These are phyloP conservation scores for Acanthamoeba lenticulata DNA, from an alignment of 208 protist species.

Conservation along the genomic window DNA sequence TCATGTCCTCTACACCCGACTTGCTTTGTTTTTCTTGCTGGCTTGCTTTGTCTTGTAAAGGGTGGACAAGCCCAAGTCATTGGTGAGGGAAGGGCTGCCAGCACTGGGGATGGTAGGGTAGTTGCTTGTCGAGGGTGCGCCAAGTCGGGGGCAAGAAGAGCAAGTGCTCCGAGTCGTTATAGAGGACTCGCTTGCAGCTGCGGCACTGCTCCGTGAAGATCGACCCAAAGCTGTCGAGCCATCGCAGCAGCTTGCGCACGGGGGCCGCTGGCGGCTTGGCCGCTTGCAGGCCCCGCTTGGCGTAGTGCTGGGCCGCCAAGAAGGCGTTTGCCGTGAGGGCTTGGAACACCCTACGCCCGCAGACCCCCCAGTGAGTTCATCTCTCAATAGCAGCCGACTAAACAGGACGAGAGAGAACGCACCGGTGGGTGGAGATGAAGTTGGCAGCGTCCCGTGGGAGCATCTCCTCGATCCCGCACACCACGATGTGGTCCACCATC, in stretches of 20 bases:
- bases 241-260: neutral
- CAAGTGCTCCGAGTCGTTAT: slow-evolving; percentile 28
- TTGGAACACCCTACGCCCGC: neutral
- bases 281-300: neutral
- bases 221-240: slow-evolving; percentile 17
- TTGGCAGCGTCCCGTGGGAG: neutral
- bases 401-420: neutral
- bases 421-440: slow-evolving; percentile 7
- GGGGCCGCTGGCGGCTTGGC: neutral
- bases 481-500: neutral
- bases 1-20: no score
- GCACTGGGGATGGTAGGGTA: slow-evolving; percentile 53
- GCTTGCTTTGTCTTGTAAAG: no score
- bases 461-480: neutral
- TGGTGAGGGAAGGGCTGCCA: neutral
- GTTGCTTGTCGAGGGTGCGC: neutral
- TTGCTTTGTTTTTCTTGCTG: no score
- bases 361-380: no score
- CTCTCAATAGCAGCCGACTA: neutral
- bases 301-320: neutral
- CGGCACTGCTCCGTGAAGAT: neutral
- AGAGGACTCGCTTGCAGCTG: slow-evolving; percentile 22
- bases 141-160: slow-evolving; percentile 52
- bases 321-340: neutral
- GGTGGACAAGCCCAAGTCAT: no score